Evolutionary conservation across 176 grass and related monocot species (phyloP).

Genomic region (Carex myosuroides): DNA sequence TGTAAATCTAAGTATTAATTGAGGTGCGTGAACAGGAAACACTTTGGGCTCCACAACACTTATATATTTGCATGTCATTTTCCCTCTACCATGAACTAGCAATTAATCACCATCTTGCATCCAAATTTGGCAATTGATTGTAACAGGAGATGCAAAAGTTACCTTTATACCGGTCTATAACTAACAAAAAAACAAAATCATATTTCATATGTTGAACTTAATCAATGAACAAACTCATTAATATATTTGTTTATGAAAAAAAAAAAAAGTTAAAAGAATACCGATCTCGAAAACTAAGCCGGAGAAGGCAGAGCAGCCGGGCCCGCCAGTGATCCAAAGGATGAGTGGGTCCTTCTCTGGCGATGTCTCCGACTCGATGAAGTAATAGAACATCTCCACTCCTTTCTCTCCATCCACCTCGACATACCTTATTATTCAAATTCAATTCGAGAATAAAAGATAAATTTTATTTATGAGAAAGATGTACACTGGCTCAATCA

Average conservation of each 20-base stretch:
- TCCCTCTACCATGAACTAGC: not conserved
- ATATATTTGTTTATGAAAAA: not conserved
- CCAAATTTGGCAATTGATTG: not conserved
- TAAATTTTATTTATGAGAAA: not conserved
- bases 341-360: constrained; percentile 45
- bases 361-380: constrained; percentile 47
- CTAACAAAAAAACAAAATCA: not conserved
- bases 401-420: constrained; percentile 53
- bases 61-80: not conserved
- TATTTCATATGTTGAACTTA: not conserved
- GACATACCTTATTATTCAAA: constrained; percentile 26
- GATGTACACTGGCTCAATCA: not conserved
- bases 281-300: constrained; percentile 55
- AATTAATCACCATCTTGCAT: not conserved
- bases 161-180: not conserved
- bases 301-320: constrained; percentile 51
- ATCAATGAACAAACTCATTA: not conserved
- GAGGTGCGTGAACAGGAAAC: no score
- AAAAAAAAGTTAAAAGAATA: not conserved
- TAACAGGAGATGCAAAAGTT: not conserved
- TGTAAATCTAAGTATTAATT: not conserved
- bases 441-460: not conserved
- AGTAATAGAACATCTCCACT: constrained; percentile 54
- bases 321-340: constrained; percentile 59
- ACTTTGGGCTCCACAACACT: not conserved